Base-by-base conservation (phyloP, 2,329 filamentous ascomycete species). In the Byssothecium circinans region DNA sequence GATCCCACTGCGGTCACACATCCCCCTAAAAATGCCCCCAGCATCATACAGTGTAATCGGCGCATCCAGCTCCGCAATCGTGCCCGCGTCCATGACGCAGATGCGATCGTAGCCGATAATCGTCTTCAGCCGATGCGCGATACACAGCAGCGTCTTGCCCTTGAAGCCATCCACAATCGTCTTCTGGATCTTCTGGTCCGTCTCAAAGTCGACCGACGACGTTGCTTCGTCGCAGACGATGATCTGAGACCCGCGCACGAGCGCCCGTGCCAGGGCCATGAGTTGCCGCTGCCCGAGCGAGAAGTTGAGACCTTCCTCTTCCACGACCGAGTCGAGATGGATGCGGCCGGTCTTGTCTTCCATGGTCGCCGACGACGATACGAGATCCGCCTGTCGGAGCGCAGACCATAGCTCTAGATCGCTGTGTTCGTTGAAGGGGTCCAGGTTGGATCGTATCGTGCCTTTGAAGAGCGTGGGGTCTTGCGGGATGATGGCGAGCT, bases 161-260 rank as follows among this genome's bases (percentile, higher is more conserved):
- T 81, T 79, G 77, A 96, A 96, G 0, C 85, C 91, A 1, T 81
- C 80, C 0, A 88, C 86, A 72, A 96, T 96, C 3, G 91, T 95
- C 47, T 79, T 78, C 72, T 97, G 92, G 67, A 97, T 96, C 80
- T 94, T 95, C 72, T 90, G 87, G 67, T 99, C 94, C 2, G 92
- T 97, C 67, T 96, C 92, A 78, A 96, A 94, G 70, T 97, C 92
- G 7, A 97, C 91, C 0, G 84, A 88, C 1, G 86, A 90, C 0
- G 94, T 99, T 1, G 94, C 94, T 72, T 99, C 94, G 75, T 99
- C 94, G 71, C 92, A 96, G 41, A 99, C 86, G 60, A 97, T 96
- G 72, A 97, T 96, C 60, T 88, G 89, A 0, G 86, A 88, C 35
- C 86, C 84, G 30, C 92, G 85, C 4, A 97, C 92, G 2, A 99